Conservation (phyloP, 805 yeast species). For the Middelhovenomyces tepae region DNA sequence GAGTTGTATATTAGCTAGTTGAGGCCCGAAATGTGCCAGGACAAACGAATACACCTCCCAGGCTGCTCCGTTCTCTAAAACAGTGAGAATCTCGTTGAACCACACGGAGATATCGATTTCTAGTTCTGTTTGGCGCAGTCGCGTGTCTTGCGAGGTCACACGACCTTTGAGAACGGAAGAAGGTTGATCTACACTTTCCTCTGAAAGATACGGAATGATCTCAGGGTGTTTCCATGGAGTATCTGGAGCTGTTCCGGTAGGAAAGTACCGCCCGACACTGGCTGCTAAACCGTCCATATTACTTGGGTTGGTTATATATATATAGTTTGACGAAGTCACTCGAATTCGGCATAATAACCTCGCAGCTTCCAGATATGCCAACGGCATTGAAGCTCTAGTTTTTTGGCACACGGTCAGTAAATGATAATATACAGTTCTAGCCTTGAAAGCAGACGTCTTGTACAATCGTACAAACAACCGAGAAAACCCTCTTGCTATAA, state of each 20-base stretch:
- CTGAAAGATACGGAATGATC: no score
- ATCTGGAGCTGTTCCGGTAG: no score
- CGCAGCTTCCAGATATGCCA: slow-evolving; percentile 35
- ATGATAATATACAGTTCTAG: slow-evolving; percentile 30
- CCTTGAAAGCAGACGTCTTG: slow-evolving; percentile 29
- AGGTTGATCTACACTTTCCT: no score
- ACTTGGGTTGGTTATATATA: slow-evolving; percentile 43
- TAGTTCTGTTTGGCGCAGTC: no score
- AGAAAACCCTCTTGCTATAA: slow-evolving; percentile 21
- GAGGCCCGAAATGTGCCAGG: slow-evolving; percentile 63
- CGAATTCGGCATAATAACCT: slow-evolving; percentile 50
- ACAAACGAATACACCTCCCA: slow-evolving; percentile 68
- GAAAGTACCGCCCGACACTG: slow-evolving; percentile 41
- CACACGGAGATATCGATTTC: slow-evolving; percentile 46
- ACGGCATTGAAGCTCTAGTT: slow-evolving; percentile 14
- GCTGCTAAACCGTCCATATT: slow-evolving; percentile 63
- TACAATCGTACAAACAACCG: slow-evolving; percentile 30
- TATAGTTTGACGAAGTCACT: slow-evolving; percentile 34
- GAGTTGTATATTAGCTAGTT: slow-evolving; percentile 48
- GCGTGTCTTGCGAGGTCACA: no score
- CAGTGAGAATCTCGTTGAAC: slow-evolving; percentile 40
- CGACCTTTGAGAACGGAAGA: no score
- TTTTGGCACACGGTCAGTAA: slow-evolving; percentile 17
- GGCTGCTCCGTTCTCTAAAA: slow-evolving; percentile 44
- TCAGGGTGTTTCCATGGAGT: no score